Evolutionary conservation across 2,329 filamentous ascomycete genomes (phyloP).

Genomic region (Phaeosphaeriaceae sp.): DNA sequence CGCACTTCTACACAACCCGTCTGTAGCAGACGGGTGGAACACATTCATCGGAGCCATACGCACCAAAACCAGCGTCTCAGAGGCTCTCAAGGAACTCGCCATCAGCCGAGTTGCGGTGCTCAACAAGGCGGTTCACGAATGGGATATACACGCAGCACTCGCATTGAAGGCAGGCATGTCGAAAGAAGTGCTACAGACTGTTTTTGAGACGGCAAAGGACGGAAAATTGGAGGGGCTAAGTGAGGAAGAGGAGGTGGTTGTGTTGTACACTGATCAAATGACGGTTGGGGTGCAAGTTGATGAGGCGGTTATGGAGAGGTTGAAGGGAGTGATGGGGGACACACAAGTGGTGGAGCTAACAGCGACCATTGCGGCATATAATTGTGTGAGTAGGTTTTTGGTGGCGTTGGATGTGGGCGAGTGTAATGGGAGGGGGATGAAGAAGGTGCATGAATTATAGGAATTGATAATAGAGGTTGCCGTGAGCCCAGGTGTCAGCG

Average conservation of each 20-base stretch:
- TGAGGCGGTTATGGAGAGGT: slow-evolving; percentile 67
- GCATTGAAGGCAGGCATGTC: slow-evolving; percentile 67
- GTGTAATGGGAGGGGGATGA: slow-evolving; percentile 46
- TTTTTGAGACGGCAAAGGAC: slow-evolving; percentile 32
- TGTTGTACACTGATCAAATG: slow-evolving; percentile 83
- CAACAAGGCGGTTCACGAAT: slow-evolving; percentile 86
- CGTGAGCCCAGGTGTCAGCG: too few species aligned
- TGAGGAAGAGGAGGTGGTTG: slow-evolving; percentile 66
- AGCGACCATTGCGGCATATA: slow-evolving; percentile 78
- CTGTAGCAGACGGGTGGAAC: slow-evolving; percentile 65
- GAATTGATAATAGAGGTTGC: not conserved
- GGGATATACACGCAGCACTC: slow-evolving; percentile 75
- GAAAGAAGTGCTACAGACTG: slow-evolving; percentile 62
- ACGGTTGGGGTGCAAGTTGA: slow-evolving; percentile 74
- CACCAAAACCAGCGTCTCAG: slow-evolving; percentile 58
- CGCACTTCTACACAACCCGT: slow-evolving; percentile 61
- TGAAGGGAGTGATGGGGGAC: slow-evolving; percentile 69
- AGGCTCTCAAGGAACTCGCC: slow-evolving; percentile 71
- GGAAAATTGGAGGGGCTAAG: slow-evolving; percentile 47
- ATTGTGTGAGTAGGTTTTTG: slow-evolving; percentile 82
- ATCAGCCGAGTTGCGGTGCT: slow-evolving; percentile 83
- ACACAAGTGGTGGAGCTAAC: slow-evolving; percentile 81
- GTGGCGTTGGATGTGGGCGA: slow-evolving; percentile 75
- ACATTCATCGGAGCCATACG: slow-evolving; percentile 65
- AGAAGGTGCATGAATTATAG: slow-evolving; percentile 37